Percentiles rank a stretch among this genome's conserved stretches.
phyloP scores from a whole-genome alignment of 1,139 yeast species.

The Yamadazyma jaroonii region DNA sequence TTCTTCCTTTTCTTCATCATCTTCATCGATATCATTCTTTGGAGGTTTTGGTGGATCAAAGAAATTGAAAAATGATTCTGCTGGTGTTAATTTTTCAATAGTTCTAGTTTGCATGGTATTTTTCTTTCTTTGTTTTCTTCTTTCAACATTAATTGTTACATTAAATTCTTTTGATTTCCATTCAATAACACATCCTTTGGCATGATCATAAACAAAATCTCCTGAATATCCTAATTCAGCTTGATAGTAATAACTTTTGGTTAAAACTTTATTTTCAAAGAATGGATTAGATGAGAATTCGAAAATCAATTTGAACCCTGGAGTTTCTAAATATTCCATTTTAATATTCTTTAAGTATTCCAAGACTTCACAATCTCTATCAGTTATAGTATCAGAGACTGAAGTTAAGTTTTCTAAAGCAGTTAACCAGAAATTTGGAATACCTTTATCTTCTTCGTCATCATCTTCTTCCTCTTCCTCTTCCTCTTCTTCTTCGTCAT shows the following conservation, averaged over 20 bases:
- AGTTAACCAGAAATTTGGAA: constrained; percentile 96
- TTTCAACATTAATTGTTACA: constrained; percentile 83
- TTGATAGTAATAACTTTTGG: constrained; percentile 91
- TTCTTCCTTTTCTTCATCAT: constrained; percentile 41
- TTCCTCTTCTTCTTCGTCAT: constrained; percentile 28
- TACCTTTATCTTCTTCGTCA: constrained; percentile 59
- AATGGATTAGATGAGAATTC: constrained; percentile 76
- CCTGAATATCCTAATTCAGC: constrained; percentile 94
- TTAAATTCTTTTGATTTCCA: constrained; percentile 83
- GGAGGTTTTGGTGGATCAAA: constrained; percentile 92
- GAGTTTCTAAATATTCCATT: constrained; percentile 78
- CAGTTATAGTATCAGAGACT: constrained; percentile 82
- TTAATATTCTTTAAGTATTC: constrained; percentile 66
- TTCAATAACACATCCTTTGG: constrained; percentile 83
- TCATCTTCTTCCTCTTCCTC: constrained; percentile 46
- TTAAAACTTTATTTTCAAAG: constrained; percentile 67
- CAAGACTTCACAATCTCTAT: constrained; percentile 86
- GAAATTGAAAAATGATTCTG: constrained; percentile 92
- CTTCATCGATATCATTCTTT: constrained; percentile 43
- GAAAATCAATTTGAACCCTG: constrained; percentile 87
- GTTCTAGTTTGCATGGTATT: constrained; percentile 97
- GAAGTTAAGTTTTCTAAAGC: constrained; percentile 85
- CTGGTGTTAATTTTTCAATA: constrained; percentile 89
- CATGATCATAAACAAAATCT: constrained; percentile 95
- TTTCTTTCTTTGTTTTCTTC: constrained; percentile 97